Evolutionary conservation across 768 basidiomycete genomes (phyloP).

Genomic region (Boletellus sp.): DNA sequence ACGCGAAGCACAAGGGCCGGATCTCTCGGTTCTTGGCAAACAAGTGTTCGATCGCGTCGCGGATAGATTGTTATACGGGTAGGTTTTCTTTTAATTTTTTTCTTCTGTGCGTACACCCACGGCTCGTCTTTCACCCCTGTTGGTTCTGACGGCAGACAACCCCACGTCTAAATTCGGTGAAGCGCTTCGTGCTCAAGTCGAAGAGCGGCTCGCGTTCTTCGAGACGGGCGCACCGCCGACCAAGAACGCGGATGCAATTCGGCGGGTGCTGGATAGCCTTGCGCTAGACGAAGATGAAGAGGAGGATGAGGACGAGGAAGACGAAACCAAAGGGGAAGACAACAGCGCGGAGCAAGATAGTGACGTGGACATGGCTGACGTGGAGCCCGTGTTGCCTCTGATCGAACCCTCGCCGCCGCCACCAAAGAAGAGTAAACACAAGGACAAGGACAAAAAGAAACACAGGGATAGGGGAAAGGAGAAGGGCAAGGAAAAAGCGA

Average conservation of each 20-base stretch:
- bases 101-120: background rate
- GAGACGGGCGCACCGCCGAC: conserved; percentile 85
- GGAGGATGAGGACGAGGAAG: conserved; percentile 45
- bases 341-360: background rate
- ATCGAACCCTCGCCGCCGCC: conserved; percentile 52
- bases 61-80: conserved; percentile 95
- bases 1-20: conserved; percentile 91
- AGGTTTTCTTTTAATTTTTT: conserved; percentile 19
- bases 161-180: conserved; percentile 95
- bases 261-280: conserved; percentile 79
- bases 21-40: conserved; percentile 99
- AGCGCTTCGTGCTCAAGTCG: conserved; percentile 89
- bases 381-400: conserved; percentile 51
- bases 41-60: conserved; percentile 95
- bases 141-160: conserved; percentile 43
- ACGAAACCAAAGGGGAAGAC: conserved; percentile 30
- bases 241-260: conserved; percentile 91
- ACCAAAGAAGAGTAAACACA: conserved; percentile 58
- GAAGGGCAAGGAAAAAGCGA: background rate
- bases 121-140: too few species aligned
- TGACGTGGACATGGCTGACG: conserved; percentile 43
- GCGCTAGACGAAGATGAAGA: conserved; percentile 65
- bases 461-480: conserved; percentile 6
- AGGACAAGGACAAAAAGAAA: conserved; percentile 33
- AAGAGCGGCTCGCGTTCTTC: conserved; percentile 93